phyloP scores from a whole-genome alignment of 1,284 basidiomycete genomes.

The Ustilago nuda region DNA sequence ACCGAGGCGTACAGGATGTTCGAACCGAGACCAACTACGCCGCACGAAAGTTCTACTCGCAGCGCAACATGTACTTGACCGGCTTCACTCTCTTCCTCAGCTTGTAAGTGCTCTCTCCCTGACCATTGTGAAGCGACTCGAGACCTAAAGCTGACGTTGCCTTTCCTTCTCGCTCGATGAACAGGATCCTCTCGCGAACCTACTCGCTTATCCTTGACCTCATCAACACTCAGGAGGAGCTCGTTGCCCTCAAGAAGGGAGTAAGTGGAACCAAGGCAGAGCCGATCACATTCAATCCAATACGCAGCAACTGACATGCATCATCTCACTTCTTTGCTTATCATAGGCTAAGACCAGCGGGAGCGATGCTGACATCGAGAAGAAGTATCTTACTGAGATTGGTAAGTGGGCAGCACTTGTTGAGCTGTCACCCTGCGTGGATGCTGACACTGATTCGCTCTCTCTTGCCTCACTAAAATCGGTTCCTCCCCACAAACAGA shows the following conservation, averaged over 20 bases:
- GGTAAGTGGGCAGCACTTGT: slow-evolving; percentile 22
- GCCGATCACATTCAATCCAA: not conserved
- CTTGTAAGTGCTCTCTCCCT: slow-evolving; percentile 38
- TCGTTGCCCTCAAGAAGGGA: slow-evolving; percentile 81
- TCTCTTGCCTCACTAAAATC: not conserved
- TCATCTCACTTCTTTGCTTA: not conserved
- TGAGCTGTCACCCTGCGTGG: not conserved
- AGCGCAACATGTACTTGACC: slow-evolving; percentile 84
- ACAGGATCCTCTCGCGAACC: slow-evolving; percentile 82
- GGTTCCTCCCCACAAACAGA: slow-evolving; percentile 15
- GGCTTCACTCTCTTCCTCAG: slow-evolving; percentile 81
- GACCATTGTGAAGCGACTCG: not conserved
- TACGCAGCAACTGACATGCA: not conserved
- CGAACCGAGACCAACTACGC: slow-evolving; percentile 85
- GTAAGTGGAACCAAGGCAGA: slow-evolving; percentile 63
- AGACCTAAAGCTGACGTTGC: not conserved
- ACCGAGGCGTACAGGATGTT: slow-evolving; percentile 76
- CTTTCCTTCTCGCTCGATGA: not conserved
- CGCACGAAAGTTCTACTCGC: slow-evolving; percentile 85
- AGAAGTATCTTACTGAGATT: slow-evolving; percentile 54
- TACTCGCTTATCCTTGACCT: slow-evolving; percentile 92
- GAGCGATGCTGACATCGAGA: slow-evolving; percentile 61
- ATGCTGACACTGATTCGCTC: not conserved
- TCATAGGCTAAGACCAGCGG: slow-evolving; percentile 26
- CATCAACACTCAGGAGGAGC: slow-evolving; percentile 88